A percentile compares a stretch with the other conserved stretches of the same genome.
Evolutionary conservation across 164 flowering plant genomes (phyloP).

Genomic region (Dillenia suffruticosa): DNA sequence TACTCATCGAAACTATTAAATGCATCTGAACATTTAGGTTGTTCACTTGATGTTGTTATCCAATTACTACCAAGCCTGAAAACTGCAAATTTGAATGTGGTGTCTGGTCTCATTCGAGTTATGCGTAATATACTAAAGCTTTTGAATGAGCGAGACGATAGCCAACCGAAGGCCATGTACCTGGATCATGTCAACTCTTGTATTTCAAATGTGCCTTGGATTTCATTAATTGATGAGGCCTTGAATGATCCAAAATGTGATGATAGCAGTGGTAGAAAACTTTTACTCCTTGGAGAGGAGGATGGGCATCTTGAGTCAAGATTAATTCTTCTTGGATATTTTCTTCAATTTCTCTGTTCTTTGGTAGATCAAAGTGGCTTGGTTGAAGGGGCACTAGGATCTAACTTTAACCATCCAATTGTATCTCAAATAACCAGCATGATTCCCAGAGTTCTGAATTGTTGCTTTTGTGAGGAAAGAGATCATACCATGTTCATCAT

Average conservation of each 20-base stretch:
- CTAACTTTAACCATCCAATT: constrained; percentile 20
- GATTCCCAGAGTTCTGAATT: constrained; percentile 44
- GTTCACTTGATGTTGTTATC: constrained; percentile 8
- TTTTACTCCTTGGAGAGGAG: constrained; percentile 6
- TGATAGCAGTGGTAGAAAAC: constrained; percentile 7
- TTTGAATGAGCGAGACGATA: constrained; percentile 40
- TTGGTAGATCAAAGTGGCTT: constrained; percentile 29
- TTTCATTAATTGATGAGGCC: constrained; percentile 20
- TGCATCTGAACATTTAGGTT: constrained; percentile 13
- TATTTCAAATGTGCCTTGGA: constrained; percentile 47
- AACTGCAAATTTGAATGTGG: constrained; percentile 38
- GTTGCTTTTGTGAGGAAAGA: constrained; percentile 45
- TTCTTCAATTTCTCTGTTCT: constrained; percentile 71
- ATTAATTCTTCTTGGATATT: constrained; percentile 44
- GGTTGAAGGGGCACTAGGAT: constrained; percentile 24
- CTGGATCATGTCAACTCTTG: constrained; percentile 26
- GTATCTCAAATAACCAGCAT: constrained; percentile 27
- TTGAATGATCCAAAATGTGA: constrained; percentile 12
- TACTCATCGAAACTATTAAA: constrained; percentile 1
- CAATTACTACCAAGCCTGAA: constrained; percentile 21
- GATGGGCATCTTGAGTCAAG: constrained; percentile 9
- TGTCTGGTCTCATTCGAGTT: constrained; percentile 42
- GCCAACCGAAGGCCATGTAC: constrained; percentile 27
- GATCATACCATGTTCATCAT: constrained; percentile 17
- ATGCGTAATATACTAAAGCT: constrained; percentile 51